phyloP scores from a whole-genome alignment of 345 rosid genomes.

The Litchi chinensis region DNA sequence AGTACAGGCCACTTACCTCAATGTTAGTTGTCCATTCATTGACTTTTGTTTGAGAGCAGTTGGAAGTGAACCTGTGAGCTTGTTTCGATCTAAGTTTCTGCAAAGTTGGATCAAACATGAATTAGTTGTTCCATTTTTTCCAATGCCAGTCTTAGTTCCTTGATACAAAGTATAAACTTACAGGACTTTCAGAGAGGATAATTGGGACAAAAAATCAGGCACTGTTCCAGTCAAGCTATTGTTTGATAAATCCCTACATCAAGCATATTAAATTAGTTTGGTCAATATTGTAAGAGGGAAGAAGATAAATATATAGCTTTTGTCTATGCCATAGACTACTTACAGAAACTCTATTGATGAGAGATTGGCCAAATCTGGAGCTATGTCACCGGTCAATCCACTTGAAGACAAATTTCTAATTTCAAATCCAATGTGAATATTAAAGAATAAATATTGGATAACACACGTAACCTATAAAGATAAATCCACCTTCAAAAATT shows the following conservation, averaged over 20 bases:
- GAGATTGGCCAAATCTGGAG: slow-evolving; percentile 39
- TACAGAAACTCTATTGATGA: slow-evolving; percentile 46
- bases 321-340: slow-evolving; percentile 13
- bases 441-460: too few relatives aligned
- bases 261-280: too few relatives aligned
- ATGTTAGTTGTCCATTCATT: slow-evolving; percentile 28
- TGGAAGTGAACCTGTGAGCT: slow-evolving; percentile 50
- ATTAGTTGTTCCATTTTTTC: neutral
- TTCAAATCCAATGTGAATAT: slow-evolving; percentile 31
- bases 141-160: neutral
- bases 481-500: too few relatives aligned
- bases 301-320: neutral
- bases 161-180: slow-evolving; percentile 29
- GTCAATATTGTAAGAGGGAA: neutral
- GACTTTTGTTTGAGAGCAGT: slow-evolving; percentile 39
- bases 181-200: slow-evolving; percentile 45
- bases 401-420: slow-evolving; percentile 43
- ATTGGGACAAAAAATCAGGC: slow-evolving; percentile 42
- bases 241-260: slow-evolving; percentile 60
- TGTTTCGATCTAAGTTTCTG: slow-evolving; percentile 48
- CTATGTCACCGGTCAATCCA: slow-evolving; percentile 47
- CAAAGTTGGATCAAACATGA: neutral
- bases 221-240: slow-evolving; percentile 49
- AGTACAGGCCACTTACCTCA: slow-evolving; percentile 33
- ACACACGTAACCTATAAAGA: too few relatives aligned